Conservation (phyloP, 1,139 yeast species). For the Geotrichum cucujoidarum region DNA sequence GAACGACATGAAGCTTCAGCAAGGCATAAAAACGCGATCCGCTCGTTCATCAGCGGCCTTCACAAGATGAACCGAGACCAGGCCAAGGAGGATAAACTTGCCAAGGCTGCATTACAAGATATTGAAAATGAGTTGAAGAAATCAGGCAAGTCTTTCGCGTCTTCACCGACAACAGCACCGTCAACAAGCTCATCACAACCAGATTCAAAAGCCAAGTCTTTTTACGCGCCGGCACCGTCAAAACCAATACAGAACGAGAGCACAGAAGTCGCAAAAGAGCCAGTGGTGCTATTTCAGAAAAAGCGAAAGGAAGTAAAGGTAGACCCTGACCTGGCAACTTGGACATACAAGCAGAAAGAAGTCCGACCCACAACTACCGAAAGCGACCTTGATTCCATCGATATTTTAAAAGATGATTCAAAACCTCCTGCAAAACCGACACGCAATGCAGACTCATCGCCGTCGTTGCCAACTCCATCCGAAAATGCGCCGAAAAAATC, state of each 20-base stretch:
- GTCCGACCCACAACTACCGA: neutral
- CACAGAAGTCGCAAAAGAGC: neutral
- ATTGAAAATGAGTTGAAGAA: constrained; percentile 24
- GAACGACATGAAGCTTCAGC: constrained; percentile 40
- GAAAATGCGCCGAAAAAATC: constrained; percentile 11
- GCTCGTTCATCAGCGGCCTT: constrained; percentile 33
- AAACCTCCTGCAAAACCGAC: too few relatives aligned
- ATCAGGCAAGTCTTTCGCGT: constrained; percentile 12
- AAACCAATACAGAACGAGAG: neutral
- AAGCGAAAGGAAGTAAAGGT: constrained; percentile 9
- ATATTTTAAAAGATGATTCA: constrained; percentile 7
- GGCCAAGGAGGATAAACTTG: constrained; percentile 27
- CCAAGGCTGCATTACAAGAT: constrained; percentile 25
- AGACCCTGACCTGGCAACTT: constrained; percentile 7
- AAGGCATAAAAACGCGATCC: constrained; percentile 36
- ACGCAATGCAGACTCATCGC: neutral
- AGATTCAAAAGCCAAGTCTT: neutral
- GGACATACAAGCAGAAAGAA: constrained; percentile 5
- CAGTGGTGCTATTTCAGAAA: constrained; percentile 10
- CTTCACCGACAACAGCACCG: neutral
- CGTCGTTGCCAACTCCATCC: neutral
- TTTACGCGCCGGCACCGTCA: neutral
- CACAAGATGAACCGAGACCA: constrained; percentile 34
- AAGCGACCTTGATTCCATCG: constrained; percentile 7
- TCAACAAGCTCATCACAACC: neutral